These are phyloP conservation scores for Ogataea nakhonphanomensis DNA, from an alignment of 805 yeast species.

Conservation along the genomic window DNA sequence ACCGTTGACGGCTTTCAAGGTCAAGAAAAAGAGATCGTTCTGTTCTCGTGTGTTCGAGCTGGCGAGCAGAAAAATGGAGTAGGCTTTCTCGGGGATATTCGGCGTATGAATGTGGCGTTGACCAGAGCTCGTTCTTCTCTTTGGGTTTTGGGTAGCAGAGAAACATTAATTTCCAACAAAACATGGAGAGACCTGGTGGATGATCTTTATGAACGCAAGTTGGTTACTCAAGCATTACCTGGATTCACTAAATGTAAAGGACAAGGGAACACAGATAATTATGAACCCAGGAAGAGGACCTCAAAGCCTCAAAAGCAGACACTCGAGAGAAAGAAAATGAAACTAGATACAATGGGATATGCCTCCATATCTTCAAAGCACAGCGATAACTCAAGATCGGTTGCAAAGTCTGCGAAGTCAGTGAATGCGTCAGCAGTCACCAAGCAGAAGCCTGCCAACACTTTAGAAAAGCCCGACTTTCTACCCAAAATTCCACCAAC, in stretches of 20 bases:
- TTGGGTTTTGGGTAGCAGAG: conserved; percentile 84
- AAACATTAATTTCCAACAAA: conserved; percentile 58
- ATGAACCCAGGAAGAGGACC: neutral
- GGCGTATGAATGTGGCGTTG: conserved; percentile 96
- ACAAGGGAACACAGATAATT: neutral
- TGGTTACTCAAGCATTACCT: conserved; percentile 20
- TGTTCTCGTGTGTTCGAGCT: conserved; percentile 95
- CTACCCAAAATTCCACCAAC: neutral
- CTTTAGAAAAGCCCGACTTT: neutral
- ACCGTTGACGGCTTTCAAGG: conserved; percentile 98
- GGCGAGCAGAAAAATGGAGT: conserved; percentile 58
- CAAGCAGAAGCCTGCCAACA: neutral
- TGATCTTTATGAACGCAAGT: conserved; percentile 56
- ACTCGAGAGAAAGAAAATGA: conserved; percentile 2
- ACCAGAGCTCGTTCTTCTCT: conserved; percentile 90
- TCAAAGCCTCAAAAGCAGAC: neutral
- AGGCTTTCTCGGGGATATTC: conserved; percentile 85
- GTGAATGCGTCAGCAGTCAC: neutral
- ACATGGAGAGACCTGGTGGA: conserved; percentile 71
- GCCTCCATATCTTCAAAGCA: neutral
- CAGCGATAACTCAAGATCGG: neutral
- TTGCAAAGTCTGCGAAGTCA: neutral
- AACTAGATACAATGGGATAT: conserved; percentile 6
- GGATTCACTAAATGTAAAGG: conserved; percentile 25
- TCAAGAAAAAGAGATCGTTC: conserved; percentile 91